Percentiles rank a stretch among this genome's conserved stretches.
Conservation (phyloP, 768 basidiomycete species). For the Mycena vitilis region DNA sequence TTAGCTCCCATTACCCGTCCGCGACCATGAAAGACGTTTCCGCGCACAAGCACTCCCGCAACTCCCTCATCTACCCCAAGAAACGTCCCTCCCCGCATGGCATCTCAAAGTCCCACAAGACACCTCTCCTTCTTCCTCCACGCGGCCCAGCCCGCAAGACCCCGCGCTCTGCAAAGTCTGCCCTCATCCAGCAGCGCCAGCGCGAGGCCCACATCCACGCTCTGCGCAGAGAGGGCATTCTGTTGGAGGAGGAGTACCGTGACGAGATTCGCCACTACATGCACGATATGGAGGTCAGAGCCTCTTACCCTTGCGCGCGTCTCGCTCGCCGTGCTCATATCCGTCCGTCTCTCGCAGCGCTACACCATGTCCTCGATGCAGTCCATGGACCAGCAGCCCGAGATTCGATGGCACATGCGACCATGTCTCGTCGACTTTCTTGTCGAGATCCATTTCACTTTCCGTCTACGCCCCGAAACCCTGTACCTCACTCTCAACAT, state of each 20-base stretch:
- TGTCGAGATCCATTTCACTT: constrained; percentile 98
- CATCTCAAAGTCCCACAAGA: constrained; percentile 74
- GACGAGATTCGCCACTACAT: constrained; percentile 95
- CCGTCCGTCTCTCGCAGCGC: constrained; percentile 56
- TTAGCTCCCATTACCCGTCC: constrained; percentile 35
- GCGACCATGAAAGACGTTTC: constrained; percentile 85
- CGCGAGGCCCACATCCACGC: constrained; percentile 77
- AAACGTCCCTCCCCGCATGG: constrained; percentile 88
- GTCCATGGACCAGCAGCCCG: constrained; percentile 99
- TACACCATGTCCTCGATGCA: constrained; percentile 91
- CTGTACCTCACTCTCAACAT: constrained; percentile 99
- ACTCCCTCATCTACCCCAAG: constrained; percentile 79
- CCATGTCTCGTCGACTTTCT: constrained; percentile 98
- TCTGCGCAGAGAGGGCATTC: constrained; percentile 76
- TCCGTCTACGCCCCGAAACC: constrained; percentile 97
- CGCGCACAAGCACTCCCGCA: constrained; percentile 69
- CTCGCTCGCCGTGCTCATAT: constrained; percentile 36
- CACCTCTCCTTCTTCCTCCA: constrained; percentile 60
- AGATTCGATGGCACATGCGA: constrained; percentile 99
- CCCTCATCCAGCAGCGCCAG: constrained; percentile 72
- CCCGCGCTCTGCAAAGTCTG: constrained; percentile 73
- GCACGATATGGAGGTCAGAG: constrained; percentile 97
- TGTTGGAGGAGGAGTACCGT: constrained; percentile 95
- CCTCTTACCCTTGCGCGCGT: constrained; percentile 3
- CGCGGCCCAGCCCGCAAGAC: constrained; percentile 67